Evolutionary conservation across 2,329 filamentous ascomycete species (phyloP).

Genomic region (Pyricularia sp.): DNA sequence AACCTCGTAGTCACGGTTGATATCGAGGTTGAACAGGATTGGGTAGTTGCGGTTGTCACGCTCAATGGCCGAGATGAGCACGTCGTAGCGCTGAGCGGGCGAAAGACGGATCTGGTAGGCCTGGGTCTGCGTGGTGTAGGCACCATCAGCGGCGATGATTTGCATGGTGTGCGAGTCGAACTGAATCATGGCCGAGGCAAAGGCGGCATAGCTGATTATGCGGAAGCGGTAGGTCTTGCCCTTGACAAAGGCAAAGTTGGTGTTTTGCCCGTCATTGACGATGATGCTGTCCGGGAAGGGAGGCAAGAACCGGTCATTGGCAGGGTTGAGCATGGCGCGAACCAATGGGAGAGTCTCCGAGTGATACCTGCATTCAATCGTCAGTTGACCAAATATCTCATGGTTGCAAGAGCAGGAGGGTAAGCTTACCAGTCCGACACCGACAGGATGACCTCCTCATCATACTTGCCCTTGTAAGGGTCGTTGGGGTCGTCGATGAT

Average conservation of each 20-base stretch:
- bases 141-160: slow-evolving; percentile 33
- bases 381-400: neutral
- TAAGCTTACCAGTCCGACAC: slow-evolving; percentile 30
- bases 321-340: slow-evolving; percentile 27
- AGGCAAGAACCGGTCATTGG: slow-evolving; percentile 28
- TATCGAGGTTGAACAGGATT: slow-evolving; percentile 31
- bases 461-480: slow-evolving; percentile 42
- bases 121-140: slow-evolving; percentile 25
- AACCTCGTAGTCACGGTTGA: slow-evolving; percentile 31
- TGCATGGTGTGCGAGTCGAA: slow-evolving; percentile 34
- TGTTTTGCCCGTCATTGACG: slow-evolving; percentile 31
- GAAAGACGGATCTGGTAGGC: slow-evolving; percentile 29
- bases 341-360: slow-evolving; percentile 26
- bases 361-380: slow-evolving; percentile 26
- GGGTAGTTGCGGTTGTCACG: slow-evolving; percentile 30
- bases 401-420: neutral
- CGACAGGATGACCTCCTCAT: slow-evolving; percentile 50
- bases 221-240: slow-evolving; percentile 37
- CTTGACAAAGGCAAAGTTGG: slow-evolving; percentile 25
- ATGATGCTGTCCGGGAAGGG: slow-evolving; percentile 30
- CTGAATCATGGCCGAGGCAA: slow-evolving; percentile 31
- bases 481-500: slow-evolving; percentile 49
- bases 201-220: slow-evolving; percentile 34
- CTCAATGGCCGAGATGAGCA: slow-evolving; percentile 24
- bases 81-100: slow-evolving; percentile 35